Evolutionary conservation across 2,329 filamentous ascomycete genomes (phyloP).

Genomic region (Chaetomium sp.): DNA sequence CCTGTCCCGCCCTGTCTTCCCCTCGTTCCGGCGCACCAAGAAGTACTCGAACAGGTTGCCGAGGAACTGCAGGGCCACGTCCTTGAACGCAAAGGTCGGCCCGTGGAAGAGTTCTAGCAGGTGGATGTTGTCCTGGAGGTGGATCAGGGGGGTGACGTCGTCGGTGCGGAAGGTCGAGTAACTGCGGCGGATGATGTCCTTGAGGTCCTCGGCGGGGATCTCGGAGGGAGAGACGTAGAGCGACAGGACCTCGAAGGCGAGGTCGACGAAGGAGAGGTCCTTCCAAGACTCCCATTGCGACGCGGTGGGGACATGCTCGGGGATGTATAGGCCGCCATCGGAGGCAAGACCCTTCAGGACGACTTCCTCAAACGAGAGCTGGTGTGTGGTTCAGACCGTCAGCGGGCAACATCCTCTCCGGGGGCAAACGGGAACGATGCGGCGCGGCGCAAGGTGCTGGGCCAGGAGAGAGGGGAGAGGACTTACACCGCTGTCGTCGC

Average conservation of each 20-base stretch:
- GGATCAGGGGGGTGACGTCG: conserved; percentile 76
- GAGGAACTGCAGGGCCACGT: conserved; percentile 88
- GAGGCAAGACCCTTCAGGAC: conserved; percentile 85
- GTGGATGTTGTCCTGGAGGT: conserved; percentile 78
- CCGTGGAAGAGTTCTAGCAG: conserved; percentile 95
- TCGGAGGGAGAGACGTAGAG: conserved; percentile 84
- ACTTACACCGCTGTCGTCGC: conserved; percentile 52
- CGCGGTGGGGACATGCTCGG: conserved; percentile 70
- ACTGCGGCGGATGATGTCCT: conserved; percentile 77
- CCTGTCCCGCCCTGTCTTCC: conserved; percentile 65
- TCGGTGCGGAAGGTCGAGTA: conserved; percentile 86
- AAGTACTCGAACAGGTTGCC: conserved; percentile 97
- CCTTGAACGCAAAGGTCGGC: conserved; percentile 94
- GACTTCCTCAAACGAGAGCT: conserved; percentile 89
- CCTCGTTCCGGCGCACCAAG: conserved; percentile 70
- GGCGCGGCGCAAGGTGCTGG: not conserved
- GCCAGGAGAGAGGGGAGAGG: conserved; percentile 27
- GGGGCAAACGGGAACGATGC: not conserved
- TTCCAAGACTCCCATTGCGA: conserved; percentile 65
- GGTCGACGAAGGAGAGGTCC: conserved; percentile 74
- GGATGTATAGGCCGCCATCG: conserved; percentile 88
- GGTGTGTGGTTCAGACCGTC: conserved; percentile 6
- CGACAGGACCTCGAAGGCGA: conserved; percentile 82
- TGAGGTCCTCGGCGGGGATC: conserved; percentile 78
- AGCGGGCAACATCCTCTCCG: conserved; percentile 18